Evolutionary conservation across 805 yeast species (phyloP).

Genomic region (Saccharomyces kudriavzevii): DNA sequence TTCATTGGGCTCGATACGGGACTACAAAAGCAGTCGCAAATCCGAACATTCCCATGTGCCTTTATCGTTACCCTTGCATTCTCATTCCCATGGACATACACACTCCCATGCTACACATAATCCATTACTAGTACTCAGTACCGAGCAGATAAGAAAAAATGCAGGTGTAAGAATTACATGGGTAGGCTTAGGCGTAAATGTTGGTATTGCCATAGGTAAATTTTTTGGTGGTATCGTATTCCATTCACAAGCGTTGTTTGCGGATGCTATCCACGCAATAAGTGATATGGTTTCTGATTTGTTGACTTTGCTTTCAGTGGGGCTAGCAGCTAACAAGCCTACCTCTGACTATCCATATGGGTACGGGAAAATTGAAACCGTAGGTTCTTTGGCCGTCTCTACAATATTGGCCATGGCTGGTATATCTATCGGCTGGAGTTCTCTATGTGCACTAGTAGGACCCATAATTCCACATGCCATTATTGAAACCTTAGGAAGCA

Average conservation of each 20-base stretch:
- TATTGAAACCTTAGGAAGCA: slow-evolving; percentile 38
- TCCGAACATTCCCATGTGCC: background rate
- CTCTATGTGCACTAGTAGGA: slow-evolving; percentile 58
- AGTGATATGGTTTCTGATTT: slow-evolving; percentile 87
- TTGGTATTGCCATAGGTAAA: slow-evolving; percentile 76
- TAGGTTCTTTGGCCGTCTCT: slow-evolving; percentile 85
- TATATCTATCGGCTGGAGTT: slow-evolving; percentile 78
- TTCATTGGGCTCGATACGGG: slow-evolving; percentile 30
- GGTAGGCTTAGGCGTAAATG: slow-evolving; percentile 75
- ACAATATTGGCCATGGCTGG: slow-evolving; percentile 81
- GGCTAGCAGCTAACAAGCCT: slow-evolving; percentile 58
- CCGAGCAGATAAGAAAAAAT: slow-evolving; percentile 43
- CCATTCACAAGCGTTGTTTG: slow-evolving; percentile 88
- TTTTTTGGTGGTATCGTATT: slow-evolving; percentile 82
- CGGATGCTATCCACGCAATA: slow-evolving; percentile 90
- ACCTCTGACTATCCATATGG: slow-evolving; percentile 68
- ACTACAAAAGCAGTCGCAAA: slow-evolving; percentile 39
- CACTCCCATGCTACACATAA: slow-evolving; percentile 18
- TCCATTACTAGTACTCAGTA: slow-evolving; percentile 32
- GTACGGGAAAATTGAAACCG: slow-evolving; percentile 84
- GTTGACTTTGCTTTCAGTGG: slow-evolving; percentile 80
- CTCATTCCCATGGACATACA: slow-evolving; percentile 17
- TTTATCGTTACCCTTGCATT: background rate
- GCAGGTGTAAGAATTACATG: slow-evolving; percentile 90
- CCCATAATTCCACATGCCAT: slow-evolving; percentile 56